Evolutionary conservation across 176 grass and related monocot genomes (phyloP), one percentile per base, ranked within the genome.

Genomic region (Oryza meridionalis): DNA sequence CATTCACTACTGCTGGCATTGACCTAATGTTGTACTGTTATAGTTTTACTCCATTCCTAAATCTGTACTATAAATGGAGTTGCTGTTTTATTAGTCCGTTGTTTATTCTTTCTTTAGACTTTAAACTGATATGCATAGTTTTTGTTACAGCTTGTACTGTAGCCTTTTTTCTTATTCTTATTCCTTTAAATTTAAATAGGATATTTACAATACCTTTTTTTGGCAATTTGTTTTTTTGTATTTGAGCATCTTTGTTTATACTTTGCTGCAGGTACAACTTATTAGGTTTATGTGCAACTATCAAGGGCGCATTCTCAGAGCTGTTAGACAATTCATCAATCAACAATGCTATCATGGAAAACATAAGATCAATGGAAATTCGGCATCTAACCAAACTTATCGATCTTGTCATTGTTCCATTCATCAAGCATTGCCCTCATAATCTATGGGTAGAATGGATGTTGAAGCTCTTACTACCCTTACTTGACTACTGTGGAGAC

Each of bases 311-410:
- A 65, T 86, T 90, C 40, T 85, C 82, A 45, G 67, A 79, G 15
- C 73, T 75, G 35, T 46, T 88, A 17, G 85, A 93, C 29, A 37
- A n/a, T 72, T 69, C 88, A 73, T 83, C 77, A 86, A 75, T 88
- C 15, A 79, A 63, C 72, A 15, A 75, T 79, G 38, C 85, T 79
- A 64, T 90, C 32, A 55, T 67, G 29, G 88, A 91, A 72, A 88
- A 93, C 78, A 49, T 93, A 12, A 64, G 77, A 72, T 85, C 81
- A 10, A 90, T 93, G 88, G 82, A 93, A 62, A 90, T 86, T 29
- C 83, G 82, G 65, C 88, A 93, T 67, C 40, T 93, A 29, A 79
- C 88, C 16, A 75, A 82, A 75, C 82, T 93, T 63, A 93, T 93
- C 51, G 78, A 88, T 53, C 78, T 83, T 67, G 78, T 86, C 53